Conservation (phyloP, 805 yeast species). For the fission yeast (Schizosaccharomyces pombe) region DNA sequence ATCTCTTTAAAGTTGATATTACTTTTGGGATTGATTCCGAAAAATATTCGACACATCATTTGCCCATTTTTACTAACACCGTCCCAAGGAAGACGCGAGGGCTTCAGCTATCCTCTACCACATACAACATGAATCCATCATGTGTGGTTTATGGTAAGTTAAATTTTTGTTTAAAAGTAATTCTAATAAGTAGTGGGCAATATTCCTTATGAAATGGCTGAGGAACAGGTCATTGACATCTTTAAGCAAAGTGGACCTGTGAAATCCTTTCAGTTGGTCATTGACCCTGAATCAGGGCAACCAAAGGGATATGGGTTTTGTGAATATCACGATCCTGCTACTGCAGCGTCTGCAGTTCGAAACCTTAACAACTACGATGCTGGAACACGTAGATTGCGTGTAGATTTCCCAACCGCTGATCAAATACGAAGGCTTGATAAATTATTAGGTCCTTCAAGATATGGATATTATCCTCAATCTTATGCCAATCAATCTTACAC, state of each 20-base stretch:
- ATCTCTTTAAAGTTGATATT: too few species aligned
- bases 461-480: not conserved
- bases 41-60: too few species aligned
- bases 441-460: not conserved
- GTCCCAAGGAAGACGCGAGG: too few species aligned
- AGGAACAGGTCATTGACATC: slow-evolving; percentile 55
- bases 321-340: slow-evolving; percentile 53
- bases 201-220: slow-evolving; percentile 82
- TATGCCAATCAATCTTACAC: not conserved
- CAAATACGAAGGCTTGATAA: not conserved
- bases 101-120: not conserved
- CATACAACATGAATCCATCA: not conserved
- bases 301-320: slow-evolving; percentile 82
- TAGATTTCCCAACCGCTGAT: slow-evolving; percentile 27
- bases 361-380: slow-evolving; percentile 59
- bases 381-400: slow-evolving; percentile 47
- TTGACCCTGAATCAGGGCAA: slow-evolving; percentile 72
- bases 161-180: not conserved
- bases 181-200: slow-evolving; percentile 30
- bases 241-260: slow-evolving; percentile 75
- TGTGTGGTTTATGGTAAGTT: slow-evolving; percentile 4
- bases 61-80: not conserved
- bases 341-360: slow-evolving; percentile 77
- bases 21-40: too few species aligned
- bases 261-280: slow-evolving; percentile 44